phyloP scores from a whole-genome alignment of 2,329 filamentous ascomycete genomes.

The Aaosphaeria pasadenensis region DNA sequence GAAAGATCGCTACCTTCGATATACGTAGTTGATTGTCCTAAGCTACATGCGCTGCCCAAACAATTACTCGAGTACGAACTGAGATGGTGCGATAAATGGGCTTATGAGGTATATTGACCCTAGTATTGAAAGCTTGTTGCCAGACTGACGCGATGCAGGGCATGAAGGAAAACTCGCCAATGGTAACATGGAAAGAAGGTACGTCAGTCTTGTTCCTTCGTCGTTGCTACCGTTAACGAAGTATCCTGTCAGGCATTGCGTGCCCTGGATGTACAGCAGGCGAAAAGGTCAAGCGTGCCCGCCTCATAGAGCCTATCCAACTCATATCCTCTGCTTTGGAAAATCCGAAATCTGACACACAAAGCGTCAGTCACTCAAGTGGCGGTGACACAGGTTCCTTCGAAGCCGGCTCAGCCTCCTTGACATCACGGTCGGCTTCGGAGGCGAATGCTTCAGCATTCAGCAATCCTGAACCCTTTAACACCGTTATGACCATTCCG shows the following conservation, averaged over 20 bases:
- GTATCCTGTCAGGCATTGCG: slow-evolving; percentile 9
- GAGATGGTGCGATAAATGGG: slow-evolving; percentile 24
- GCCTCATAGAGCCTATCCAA: slow-evolving; percentile 33
- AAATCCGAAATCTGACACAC: slow-evolving; percentile 14
- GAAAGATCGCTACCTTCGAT: slow-evolving; percentile 14
- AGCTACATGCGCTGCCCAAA: slow-evolving; percentile 29
- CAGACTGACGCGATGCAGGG: slow-evolving; percentile 7
- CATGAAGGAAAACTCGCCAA: slow-evolving; percentile 16
- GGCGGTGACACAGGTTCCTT: slow-evolving; percentile 16
- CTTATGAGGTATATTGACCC: slow-evolving; percentile 25
- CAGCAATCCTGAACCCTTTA: slow-evolving; percentile 14
- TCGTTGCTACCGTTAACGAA: too few species aligned
- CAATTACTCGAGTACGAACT: slow-evolving; percentile 29
- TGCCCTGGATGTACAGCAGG: slow-evolving; percentile 31
- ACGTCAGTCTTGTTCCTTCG: not conserved
- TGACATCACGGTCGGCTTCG: slow-evolving; percentile 12
- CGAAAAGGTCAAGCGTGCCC: slow-evolving; percentile 31
- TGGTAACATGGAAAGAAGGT: slow-evolving; percentile 27
- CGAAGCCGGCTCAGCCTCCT: slow-evolving; percentile 12
- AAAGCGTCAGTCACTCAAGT: slow-evolving; percentile 19
- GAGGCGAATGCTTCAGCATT: slow-evolving; percentile 11
- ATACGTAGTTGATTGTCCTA: slow-evolving; percentile 35
- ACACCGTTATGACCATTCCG: slow-evolving; percentile 11
- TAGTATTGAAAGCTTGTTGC: not conserved
- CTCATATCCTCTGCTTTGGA: slow-evolving; percentile 19